Base-by-base conservation (phyloP, 768 basidiomycete genomes). In the Hericium erinaceus region DNA sequence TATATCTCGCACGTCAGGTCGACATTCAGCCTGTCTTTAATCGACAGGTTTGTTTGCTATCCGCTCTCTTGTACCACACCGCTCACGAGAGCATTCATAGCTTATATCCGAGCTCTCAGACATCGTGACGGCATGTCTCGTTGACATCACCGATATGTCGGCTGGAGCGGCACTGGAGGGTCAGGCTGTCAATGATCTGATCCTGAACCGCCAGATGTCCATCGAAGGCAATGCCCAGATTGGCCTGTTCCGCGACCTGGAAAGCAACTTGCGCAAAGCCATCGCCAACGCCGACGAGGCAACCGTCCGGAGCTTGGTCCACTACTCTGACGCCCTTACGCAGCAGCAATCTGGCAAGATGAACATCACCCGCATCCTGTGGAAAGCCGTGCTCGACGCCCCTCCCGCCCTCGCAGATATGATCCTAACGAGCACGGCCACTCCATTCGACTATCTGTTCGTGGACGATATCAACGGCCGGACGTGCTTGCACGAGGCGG, bases 11-110 rank as follows among this genome's bases (percentile, higher is more conserved):
- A 49, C 84, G 97, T 33, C 97, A 98, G 69, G 95, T 99, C 2
- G 97, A 99, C 63, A 90, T 98, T n/a, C 97, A 98, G 65, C 97
- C 95, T 0, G 93, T 95, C 46, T 98, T 98, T 73, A 95, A 98
- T 67, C 78, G 95, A 72, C 92, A 95, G 76, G 91, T 89, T 57
- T 55, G 80, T 68, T 38, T 52, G 48, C n/a, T 26, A 24, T 56
- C 54, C 52, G 52, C 13, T 53, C 41, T 38, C 46, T 48, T 38
- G 22, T 12, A 18, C 48, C 20, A 5, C 24, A 20, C 7, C 46
- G 55, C 39, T 59, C 11, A 40, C 40, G 1, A 15, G 6, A 12
- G 16, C 8, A 38, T 38, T 61, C 41, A 44, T 58, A 95, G 86
- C 88, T 98, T 67, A 94, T 99, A 56, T 90, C 95, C 56, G 93